Base-by-base conservation (phyloP, 192 early-diverging fungal genomes). In the Linnemannia elongata region DNA sequence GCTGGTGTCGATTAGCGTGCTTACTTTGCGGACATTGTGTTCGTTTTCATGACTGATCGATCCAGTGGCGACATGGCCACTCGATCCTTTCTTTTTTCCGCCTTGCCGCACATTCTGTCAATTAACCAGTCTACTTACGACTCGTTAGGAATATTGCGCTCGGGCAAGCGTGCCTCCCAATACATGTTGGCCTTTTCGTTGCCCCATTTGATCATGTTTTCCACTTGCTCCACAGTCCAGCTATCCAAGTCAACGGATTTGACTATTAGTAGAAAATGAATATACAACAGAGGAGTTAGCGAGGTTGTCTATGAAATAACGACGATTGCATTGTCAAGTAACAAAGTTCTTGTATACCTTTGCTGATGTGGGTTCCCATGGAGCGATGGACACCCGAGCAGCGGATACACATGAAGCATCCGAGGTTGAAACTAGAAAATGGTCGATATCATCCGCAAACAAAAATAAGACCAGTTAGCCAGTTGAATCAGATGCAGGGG, bases 181-280 rank as follows among this genome's bases (percentile, higher is more conserved):
- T 93, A 95, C 94, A 89, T 89, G 73, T 92, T 91, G 36, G 93
- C 93, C 82, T 91, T 92, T 44, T 89, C 93, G 82, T 97, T 97
- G 60, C 96, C 96, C 96, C 96, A 97, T 55, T 90, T 89, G 42
- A 91, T 89, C 95, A 97, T 96, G 78, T 91, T 96, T 80, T 94
- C 92, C 36, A 97, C 91, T 86, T 97, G 95, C 38, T 96, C 94
- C 18, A 91, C 91, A 42, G 94, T 94, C 96, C 96, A 97, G 47
- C 93, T 90, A 83, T 97, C 95, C 80, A 97, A 87, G 89, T 97
- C 96, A 10, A 95, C 95, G 54, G 93, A 94, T 85, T 97, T 97
- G n/a, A 97, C 96, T 96, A 69, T 41, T 20, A 36, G 20, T 4
- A 3, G 63, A 36, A 24, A 68, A 57, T n/a, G 57, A 74, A 79